Base-by-base conservation (phyloP, 805 yeast species). In the Candida ponderosae region DNA sequence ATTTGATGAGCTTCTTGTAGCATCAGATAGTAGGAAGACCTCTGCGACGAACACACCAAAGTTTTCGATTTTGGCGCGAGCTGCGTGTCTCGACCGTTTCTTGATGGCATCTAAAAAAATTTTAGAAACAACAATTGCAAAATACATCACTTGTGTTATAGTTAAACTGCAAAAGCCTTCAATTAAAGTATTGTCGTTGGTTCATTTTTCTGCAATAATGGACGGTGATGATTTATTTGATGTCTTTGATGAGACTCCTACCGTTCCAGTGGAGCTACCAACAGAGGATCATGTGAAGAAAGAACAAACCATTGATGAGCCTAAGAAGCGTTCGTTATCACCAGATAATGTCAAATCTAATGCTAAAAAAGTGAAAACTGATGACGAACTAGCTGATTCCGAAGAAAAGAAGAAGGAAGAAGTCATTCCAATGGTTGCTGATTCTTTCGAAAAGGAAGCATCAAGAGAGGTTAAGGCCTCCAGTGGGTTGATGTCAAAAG, bases 401-500 rank as follows among this genome's bases (percentile, higher is more conserved):
- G 47, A 59, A 18, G 31, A 57, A 8, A 65, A 57, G 19, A 61
- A 64, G 40, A 60, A 67, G 46, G 60, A 62, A 38, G 71, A 66
- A 8, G 70, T 74, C 15, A 69, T 70, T 26, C 88, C 95, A 0
- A 78, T 86, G 29, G 95, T 87, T 18, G 83, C 90, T 1, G 96
- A 88, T 59, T 70, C 85, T 5, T 75, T 88, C 35, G 96, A 87
- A 55, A 83, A 84, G 42, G 96, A 87, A 59, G 93, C 96, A 0
- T 79, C 86, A 4, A 70, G 95, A 58, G 94, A 87, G 58, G 94
- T 88, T 24, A 77, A 77, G n/a, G 86, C 83, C 1, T 82, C 94
- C 0, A 73, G 73, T 24, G 95, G 95, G 6, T 65, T 87, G 27
- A 54, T 78, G 50, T 67, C 66, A 14, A 51, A 62, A 17, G 54